Evolutionary conservation across 2,329 filamentous ascomycete species (phyloP), one percentile per base, ranked within the genome.

Genomic region (Penicillium aurantiogriseum): DNA sequence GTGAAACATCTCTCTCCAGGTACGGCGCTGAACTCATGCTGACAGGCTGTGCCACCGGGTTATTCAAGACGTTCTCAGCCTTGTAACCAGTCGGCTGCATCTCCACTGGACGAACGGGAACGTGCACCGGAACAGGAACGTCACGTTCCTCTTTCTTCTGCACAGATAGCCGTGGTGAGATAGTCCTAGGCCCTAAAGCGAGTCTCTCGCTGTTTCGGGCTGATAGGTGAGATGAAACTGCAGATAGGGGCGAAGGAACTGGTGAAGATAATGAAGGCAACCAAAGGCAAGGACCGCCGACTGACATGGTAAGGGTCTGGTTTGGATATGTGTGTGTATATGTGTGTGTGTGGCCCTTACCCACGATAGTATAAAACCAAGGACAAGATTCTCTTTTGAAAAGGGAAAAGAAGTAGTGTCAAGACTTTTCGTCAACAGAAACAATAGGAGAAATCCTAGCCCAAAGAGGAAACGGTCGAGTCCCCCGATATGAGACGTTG

Each of bases 271-370:
- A 61, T 42, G 71, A 68, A 43, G 71, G 66, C 55, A 72, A 60
- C 71, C 71, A 74, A 52, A 70, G 67, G 63, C 71, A 73, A 63
- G 71, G 73, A 46, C 72, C 72, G 48, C 67, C 73, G 62, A 69
- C 71, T 64, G 72, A 73, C 67, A 73, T 73, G 67, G 58, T 73
- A 69, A 63, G 51, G 59, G 45, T 50, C 49, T 49, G 19, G 47
- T 49, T 47, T 43, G 49, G 43, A 27, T 38, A 53, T 51, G 31
- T 38, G 39, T 54, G 42, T 27, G 27, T 54, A 35, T 25, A 50
- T 49, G 38, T 50, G 45, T 51, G 45, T 51, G 44, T 56, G 55
- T 51, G 44, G 39, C 54, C 51, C 50, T 54, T 40, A 43, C 36
- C 43, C 55, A 46, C 19, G 33, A 52, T 50, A 49, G 43, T 36